Conservation (phyloP, 768 basidiomycete species). For the Lactifluus volemus region DNA sequence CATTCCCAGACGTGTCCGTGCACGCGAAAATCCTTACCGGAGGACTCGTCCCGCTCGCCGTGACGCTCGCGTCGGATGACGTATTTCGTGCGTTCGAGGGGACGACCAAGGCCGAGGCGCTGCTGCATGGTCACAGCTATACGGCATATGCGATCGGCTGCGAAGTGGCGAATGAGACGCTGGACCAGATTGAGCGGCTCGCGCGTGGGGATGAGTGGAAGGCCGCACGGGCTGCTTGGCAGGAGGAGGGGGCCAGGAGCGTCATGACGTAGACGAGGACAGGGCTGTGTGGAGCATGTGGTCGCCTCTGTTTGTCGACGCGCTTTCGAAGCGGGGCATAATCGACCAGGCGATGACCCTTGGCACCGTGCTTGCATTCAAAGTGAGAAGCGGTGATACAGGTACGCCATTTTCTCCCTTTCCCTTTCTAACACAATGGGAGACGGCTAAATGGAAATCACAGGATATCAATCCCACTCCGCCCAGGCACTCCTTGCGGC, state of each 20-base stretch:
- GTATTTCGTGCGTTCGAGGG: conserved; percentile 78
- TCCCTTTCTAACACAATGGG: not conserved
- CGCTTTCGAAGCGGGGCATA: conserved; percentile 43
- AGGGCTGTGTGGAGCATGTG: conserved; percentile 78
- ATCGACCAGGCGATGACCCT: conserved; percentile 80
- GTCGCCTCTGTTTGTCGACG: conserved; percentile 62
- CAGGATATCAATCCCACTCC: conserved; percentile 49
- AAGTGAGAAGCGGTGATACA: conserved; percentile 45
- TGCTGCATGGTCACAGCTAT: conserved; percentile 93
- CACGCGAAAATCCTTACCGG: conserved; percentile 93
- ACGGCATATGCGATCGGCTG: conserved; percentile 93
- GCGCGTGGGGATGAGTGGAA: conserved; percentile 46
- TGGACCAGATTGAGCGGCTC: conserved; percentile 54
- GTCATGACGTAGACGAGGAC: conserved; percentile 10
- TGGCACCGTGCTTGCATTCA: conserved; percentile 78
- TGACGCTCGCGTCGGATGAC: conserved; percentile 71
- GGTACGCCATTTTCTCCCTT: conserved; percentile 33
- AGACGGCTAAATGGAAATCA: not conserved
- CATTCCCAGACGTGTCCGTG: conserved; percentile 79
- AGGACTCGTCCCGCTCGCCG: conserved; percentile 78
- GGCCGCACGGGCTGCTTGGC: conserved; percentile 54
- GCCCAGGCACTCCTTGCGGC: conserved; percentile 53
- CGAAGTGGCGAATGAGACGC: conserved; percentile 77
- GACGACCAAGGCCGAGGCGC: conserved; percentile 68
- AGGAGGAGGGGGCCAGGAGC: conserved; percentile 6